phyloP scores from a whole-genome alignment of 2,329 filamentous ascomycete species.

The Xylariaceae sp. region DNA sequence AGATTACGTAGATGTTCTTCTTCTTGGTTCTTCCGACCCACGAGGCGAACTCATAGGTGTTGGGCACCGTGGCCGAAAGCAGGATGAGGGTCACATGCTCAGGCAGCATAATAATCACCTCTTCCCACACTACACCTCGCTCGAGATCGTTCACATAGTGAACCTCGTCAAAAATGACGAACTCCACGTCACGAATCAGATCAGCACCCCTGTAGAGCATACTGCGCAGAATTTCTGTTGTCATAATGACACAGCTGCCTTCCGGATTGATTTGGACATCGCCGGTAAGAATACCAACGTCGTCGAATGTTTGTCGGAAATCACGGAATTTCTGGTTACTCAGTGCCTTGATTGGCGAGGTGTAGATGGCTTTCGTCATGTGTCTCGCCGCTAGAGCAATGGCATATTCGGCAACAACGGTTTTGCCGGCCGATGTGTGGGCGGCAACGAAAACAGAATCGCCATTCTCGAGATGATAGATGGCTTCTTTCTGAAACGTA shows the following conservation, averaged over 20 bases:
- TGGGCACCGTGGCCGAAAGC: conserved; percentile 92
- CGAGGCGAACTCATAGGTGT: conserved; percentile 95
- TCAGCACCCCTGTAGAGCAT: conserved; percentile 98
- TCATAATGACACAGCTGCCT: conserved; percentile 98
- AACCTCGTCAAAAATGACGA: conserved; percentile 98
- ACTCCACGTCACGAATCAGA: conserved; percentile 93
- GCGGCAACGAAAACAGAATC: conserved; percentile 98
- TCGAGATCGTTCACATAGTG: conserved; percentile 98
- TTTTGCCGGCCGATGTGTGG: conserved; percentile 96
- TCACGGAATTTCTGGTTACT: conserved; percentile 99
- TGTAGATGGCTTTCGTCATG: conserved; percentile 99
- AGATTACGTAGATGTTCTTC: conserved; percentile 98
- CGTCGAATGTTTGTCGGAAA: conserved; percentile 83
- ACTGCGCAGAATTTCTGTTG: conserved; percentile 92
- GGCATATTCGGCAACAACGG: conserved; percentile 95
- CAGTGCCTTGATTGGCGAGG: conserved; percentile 94
- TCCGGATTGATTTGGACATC: conserved; percentile 98
- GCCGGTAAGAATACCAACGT: conserved; percentile 93
- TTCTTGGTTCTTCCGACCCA: conserved; percentile 98
- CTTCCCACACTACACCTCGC: conserved; percentile 96
- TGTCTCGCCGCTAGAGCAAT: conserved; percentile 95
- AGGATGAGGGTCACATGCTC: conserved; percentile 95
- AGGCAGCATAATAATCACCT: conserved; percentile 98
- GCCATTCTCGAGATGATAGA: conserved; percentile 93
- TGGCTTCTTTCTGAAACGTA: conserved; percentile 96